Base-by-base conservation (phyloP, 2,329 filamentous ascomycete genomes). In the Falciphora oryzae region DNA sequence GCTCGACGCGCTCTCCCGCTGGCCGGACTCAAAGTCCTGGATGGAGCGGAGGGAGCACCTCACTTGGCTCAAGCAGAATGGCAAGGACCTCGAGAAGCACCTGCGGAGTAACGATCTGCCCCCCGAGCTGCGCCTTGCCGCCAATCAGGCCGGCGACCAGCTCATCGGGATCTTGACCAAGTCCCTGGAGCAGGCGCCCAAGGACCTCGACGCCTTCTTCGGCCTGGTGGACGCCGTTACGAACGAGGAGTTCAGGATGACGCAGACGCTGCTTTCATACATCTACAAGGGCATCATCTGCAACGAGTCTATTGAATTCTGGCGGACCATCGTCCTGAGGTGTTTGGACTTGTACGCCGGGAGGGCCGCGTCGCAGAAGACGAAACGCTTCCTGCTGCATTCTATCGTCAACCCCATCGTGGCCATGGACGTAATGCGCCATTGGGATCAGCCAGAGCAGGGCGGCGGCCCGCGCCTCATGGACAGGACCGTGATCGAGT, bases 401-500 rank as follows among this genome's bases (percentile, higher is more conserved):
- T 89, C 97, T 74, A 84, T 99, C 38, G 91, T 97, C 68, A 99
- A 98, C 71, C 96, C 95, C 0, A 96, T 98, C 56, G 86, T 99
- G 64, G 93, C 94, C 3, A 97, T 94, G 90, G 95, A 99, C 76
- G 89, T 97, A 56, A 94, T 95, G 85, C 87, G 89, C 29, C 89
- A 90, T 65, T 95, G 92, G 83, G 83, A 86, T 75, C 81, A 79
- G 66, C 78, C 80, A 57, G 83, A 85, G 35, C 81, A 80, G 64
- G 77, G 79, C 57, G 81, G 83, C 56, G 84, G 83, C 3, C 89
- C 87, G 18, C 89, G 88, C 65, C 80, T 99, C 27, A 90, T 98
- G 77, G 93, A 99, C 74, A 90, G 89, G 73, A 81, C 86, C 61
- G 88, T 99, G 77, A 93, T 95, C 44, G 93, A 97, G 67, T 89